Percentiles rank a stretch among this genome's conserved stretches.
Conservation (phyloP, 225 moss, liverwort and hornwort genomes). For the Sphagnum tenellum region DNA sequence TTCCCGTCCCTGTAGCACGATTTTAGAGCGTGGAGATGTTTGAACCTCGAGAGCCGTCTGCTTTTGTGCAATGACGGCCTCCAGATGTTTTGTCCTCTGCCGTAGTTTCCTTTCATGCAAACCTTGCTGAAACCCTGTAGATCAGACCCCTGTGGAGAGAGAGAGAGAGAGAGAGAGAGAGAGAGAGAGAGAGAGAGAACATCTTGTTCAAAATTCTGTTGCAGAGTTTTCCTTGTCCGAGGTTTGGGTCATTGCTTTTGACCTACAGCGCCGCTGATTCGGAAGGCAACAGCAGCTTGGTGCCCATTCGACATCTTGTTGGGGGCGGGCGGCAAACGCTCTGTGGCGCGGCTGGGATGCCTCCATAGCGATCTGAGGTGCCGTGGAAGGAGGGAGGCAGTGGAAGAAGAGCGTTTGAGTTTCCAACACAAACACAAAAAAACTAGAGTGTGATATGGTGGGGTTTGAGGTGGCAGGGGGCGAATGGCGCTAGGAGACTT, state of each 20-base stretch:
- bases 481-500: conserved; percentile 73
- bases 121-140: conserved; percentile 8
- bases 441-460: conserved; percentile 34
- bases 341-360: too few species aligned
- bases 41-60: conserved; percentile 40
- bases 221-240: not conserved
- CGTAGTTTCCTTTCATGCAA: conserved; percentile 14
- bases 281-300: not conserved
- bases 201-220: not conserved
- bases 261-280: not conserved
- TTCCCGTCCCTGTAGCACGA: too few species aligned
- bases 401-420: not conserved
- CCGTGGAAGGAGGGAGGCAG: not conserved
- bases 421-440: conserved; percentile 9
- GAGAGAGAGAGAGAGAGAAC: too few species aligned
- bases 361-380: not conserved
- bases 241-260: not conserved
- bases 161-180: not conserved
- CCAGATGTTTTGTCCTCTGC: conserved; percentile 52
- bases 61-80: conserved; percentile 85
- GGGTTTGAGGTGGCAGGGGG: conserved; percentile 10
- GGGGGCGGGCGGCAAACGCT: too few species aligned
- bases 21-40: conserved; percentile 37
- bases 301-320: not conserved
- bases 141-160: not conserved